phyloP scores from a whole-genome alignment of 2,329 filamentous ascomycete genomes.

The Apiospora pterosperma region DNA sequence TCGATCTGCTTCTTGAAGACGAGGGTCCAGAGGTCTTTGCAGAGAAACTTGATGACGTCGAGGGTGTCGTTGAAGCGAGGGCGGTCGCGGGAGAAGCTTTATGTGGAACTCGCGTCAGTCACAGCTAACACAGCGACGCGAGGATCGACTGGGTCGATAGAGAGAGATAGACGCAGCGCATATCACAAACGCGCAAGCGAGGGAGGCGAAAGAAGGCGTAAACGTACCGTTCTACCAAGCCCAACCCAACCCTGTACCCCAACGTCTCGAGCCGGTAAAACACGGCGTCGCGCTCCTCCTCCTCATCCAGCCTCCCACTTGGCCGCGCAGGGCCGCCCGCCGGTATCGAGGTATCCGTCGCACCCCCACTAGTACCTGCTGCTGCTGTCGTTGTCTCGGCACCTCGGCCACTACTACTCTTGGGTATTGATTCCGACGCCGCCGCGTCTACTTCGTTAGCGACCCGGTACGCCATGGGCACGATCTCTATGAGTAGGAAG shows the following conservation, averaged over 20 bases:
- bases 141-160: not conserved
- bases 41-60: slow-evolving; percentile 96
- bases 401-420: not conserved
- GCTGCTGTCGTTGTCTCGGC: slow-evolving; percentile 23
- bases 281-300: slow-evolving; percentile 80
- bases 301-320: slow-evolving; percentile 57
- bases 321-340: slow-evolving; percentile 3
- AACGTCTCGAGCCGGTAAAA: slow-evolving; percentile 80
- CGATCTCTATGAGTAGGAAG: slow-evolving; percentile 92
- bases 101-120: not conserved
- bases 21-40: slow-evolving; percentile 95
- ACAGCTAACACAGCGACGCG: not conserved
- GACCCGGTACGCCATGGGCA: slow-evolving; percentile 87
- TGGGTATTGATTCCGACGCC: not conserved
- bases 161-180: not conserved
- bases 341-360: not conserved
- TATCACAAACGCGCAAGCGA: not conserved
- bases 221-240: slow-evolving; percentile 80
- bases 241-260: slow-evolving; percentile 90
- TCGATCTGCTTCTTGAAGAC: slow-evolving; percentile 97
- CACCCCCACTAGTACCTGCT: not conserved
- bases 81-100: slow-evolving; percentile 75
- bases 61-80: slow-evolving; percentile 89
- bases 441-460: slow-evolving; percentile 64
- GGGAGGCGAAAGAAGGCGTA: not conserved